Percentiles rank a stretch among this genome's conserved stretches.
Conservation (phyloP, 2,329 filamentous ascomycete species). For the Didymella pinodella region DNA sequence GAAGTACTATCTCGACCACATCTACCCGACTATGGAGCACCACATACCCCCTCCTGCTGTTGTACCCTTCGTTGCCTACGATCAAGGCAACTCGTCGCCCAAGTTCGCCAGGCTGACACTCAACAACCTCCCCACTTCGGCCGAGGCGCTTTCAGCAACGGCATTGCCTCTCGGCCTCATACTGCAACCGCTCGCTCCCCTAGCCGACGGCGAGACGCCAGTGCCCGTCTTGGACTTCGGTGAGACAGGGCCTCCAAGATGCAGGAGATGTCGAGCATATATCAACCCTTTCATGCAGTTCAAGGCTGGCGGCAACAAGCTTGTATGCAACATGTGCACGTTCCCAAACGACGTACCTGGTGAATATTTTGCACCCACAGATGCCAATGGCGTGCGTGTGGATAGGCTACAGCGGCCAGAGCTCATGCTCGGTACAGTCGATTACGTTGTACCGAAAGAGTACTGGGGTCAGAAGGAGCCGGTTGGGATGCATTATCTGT, state of each 20-base stretch:
- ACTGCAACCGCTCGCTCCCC: constrained; percentile 83
- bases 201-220: constrained; percentile 83
- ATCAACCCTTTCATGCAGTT: constrained; percentile 99
- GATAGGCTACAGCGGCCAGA: constrained; percentile 91
- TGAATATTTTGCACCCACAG: constrained; percentile 93
- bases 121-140: constrained; percentile 87
- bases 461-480: constrained; percentile 93
- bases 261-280: constrained; percentile 90
- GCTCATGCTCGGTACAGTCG: constrained; percentile 88
- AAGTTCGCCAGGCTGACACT: constrained; percentile 91
- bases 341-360: constrained; percentile 93
- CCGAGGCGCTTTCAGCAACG: constrained; percentile 81
- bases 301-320: constrained; percentile 90
- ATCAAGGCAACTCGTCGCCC: constrained; percentile 95
- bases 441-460: constrained; percentile 96
- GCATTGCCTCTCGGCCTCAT: constrained; percentile 86
- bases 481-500: constrained; percentile 85
- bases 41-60: constrained; percentile 89
- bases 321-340: constrained; percentile 97
- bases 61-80: constrained; percentile 89
- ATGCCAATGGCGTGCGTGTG: constrained; percentile 83
- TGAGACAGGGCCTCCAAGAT: constrained; percentile 86
- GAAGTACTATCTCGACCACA: constrained; percentile 82
- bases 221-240: constrained; percentile 96
- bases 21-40: constrained; percentile 95